These are phyloP conservation scores for Leucogyrophana mollusca DNA, from an alignment of 768 basidiomycete genomes.

Conservation along the genomic window DNA sequence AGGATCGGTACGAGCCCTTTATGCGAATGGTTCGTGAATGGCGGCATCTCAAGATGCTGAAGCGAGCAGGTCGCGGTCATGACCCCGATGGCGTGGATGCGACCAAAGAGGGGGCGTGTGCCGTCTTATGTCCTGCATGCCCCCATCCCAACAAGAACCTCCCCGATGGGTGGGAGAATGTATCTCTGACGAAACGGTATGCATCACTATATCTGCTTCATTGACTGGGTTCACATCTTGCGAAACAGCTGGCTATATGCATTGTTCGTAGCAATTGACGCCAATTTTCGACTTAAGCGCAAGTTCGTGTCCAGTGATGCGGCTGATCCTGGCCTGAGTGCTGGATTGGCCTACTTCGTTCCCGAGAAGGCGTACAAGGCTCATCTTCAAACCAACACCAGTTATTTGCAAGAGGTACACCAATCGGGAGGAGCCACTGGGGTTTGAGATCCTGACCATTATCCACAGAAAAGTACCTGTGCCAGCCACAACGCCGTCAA, in stretches of 20 bases:
- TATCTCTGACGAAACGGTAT: background rate
- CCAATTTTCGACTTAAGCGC: conserved; percentile 19
- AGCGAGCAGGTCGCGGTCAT: conserved; percentile 18
- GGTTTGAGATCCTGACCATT: too few species aligned
- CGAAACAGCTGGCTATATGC: conserved; percentile 5
- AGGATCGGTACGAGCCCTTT: conserved; percentile 13
- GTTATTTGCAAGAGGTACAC: background rate
- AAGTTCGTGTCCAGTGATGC: conserved; percentile 8
- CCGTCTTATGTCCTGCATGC: conserved; percentile 18
- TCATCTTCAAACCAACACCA: conserved; percentile 3
- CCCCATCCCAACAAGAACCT: conserved; percentile 27
- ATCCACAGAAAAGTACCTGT: background rate
- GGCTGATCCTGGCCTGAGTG: conserved; percentile 17
- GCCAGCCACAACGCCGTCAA: background rate
- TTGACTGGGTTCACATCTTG: background rate
- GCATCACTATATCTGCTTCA: background rate
- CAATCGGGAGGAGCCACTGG: too few species aligned
- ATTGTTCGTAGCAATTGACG: background rate
- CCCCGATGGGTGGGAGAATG: conserved; percentile 2
- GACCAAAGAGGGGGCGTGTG: background rate
- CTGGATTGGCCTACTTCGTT: conserved; percentile 21
- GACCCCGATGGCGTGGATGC: conserved; percentile 14
- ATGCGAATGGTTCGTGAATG: conserved; percentile 10
- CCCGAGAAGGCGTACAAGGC: conserved; percentile 13
- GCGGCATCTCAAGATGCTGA: conserved; percentile 12